Evolutionary conservation across 2,329 filamentous ascomycete genomes (phyloP).

Genomic region (Epichloe scottii): DNA sequence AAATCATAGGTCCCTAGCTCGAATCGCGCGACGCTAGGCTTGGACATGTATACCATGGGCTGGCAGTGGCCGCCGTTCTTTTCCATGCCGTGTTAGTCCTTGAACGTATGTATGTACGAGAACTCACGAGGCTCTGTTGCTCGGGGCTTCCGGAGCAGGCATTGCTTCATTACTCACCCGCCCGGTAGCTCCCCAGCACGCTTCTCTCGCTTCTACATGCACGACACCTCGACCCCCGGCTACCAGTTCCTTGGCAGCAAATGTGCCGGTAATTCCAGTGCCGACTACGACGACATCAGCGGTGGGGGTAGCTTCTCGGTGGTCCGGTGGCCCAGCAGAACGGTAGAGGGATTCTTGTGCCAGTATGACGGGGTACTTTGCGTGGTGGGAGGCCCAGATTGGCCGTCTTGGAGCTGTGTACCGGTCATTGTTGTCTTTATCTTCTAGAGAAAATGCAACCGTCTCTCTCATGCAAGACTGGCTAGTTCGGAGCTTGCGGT

Average conservation of each 20-base stretch:
- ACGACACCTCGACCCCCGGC: conserved; percentile 44
- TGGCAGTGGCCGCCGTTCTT: conserved; percentile 66
- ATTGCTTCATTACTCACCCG: conserved; percentile 38
- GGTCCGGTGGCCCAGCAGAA: conserved; percentile 54
- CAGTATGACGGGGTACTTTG: conserved; percentile 58
- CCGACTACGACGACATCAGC: conserved; percentile 63
- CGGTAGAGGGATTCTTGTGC: conserved; percentile 54
- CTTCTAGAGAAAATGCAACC: no score
- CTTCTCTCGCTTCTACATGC: conserved; percentile 67
- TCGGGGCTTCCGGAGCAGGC: background rate
- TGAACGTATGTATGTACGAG: no score
- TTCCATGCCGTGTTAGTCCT: background rate
- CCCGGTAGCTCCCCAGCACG: conserved; percentile 75
- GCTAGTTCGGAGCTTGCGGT: background rate
- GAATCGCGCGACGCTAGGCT: conserved; percentile 53
- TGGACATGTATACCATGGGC: conserved; percentile 50
- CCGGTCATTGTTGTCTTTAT: conserved; percentile 17
- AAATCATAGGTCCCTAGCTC: conserved; percentile 57
- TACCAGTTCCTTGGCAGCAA: conserved; percentile 52
- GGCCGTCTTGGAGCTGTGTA: conserved; percentile 18
- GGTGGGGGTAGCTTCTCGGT: conserved; percentile 48
- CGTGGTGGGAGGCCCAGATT: conserved; percentile 45
- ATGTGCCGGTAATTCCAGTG: conserved; percentile 64
- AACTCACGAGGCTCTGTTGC: no score
- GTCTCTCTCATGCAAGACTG: no score